phyloP scores from a whole-genome alignment of 2,329 filamentous ascomycete species.

The Grosmannia huntii region DNA sequence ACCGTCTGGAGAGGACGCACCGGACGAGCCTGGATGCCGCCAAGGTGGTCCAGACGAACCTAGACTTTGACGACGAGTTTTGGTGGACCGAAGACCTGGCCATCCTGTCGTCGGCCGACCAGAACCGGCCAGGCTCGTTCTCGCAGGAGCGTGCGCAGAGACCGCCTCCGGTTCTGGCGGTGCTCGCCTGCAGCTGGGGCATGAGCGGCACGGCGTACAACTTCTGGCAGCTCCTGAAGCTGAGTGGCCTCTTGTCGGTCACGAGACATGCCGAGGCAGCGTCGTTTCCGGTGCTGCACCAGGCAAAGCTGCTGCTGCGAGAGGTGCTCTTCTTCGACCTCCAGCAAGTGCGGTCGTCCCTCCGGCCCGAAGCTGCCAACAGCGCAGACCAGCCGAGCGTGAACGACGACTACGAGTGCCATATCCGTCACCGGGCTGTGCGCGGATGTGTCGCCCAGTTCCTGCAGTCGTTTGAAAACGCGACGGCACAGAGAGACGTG shows the following conservation, averaged over 20 bases:
- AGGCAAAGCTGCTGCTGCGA: conserved; percentile 40
- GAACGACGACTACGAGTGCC: conserved; percentile 31
- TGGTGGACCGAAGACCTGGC: conserved; percentile 44
- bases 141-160: conserved; percentile 26
- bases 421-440: conserved; percentile 34
- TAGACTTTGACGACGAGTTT: conserved; percentile 44
- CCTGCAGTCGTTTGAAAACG: conserved; percentile 37
- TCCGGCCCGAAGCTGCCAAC: conserved; percentile 23
- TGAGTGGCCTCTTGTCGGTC: conserved; percentile 35
- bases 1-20: conserved; percentile 35
- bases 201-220: conserved; percentile 34
- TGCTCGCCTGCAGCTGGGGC: conserved; percentile 40
- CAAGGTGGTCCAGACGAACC: conserved; percentile 28
- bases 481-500: conserved; percentile 24
- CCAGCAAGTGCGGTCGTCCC: conserved; percentile 33
- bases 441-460: conserved; percentile 39
- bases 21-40: conserved; percentile 25
- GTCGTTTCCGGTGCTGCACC: conserved; percentile 37
- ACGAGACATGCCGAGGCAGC: conserved; percentile 35
- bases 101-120: conserved; percentile 23
- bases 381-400: conserved; percentile 18
- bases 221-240: conserved; percentile 38
- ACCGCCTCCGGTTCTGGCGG: conserved; percentile 35
- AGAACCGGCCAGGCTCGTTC: conserved; percentile 27
- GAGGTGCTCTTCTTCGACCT: conserved; percentile 43